A percentile compares a stretch with the other conserved stretches of the same genome.
These are phyloP conservation scores for Phytophthora vignae DNA, from an alignment of 352 stramenopile species.

Conservation along the genomic window DNA sequence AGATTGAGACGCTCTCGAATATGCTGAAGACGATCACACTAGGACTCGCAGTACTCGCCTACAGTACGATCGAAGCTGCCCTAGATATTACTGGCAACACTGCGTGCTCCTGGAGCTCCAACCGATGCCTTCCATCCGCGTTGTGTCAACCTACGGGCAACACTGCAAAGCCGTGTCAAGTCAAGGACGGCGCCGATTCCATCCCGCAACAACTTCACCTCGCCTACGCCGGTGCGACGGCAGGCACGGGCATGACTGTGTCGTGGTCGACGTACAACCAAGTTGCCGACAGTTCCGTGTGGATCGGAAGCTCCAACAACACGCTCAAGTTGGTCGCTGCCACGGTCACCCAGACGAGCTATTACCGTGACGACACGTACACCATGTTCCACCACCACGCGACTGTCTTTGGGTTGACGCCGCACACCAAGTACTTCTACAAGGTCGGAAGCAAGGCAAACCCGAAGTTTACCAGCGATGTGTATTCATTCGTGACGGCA, in stretches of 20 bases:
- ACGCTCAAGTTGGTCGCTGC: conserved; percentile 11
- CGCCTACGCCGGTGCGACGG: conserved; percentile 18
- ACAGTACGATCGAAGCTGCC: not conserved
- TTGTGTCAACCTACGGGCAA: not conserved
- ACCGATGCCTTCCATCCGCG: not conserved
- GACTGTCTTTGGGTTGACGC: conserved; percentile 27
- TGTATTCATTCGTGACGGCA: conserved; percentile 34
- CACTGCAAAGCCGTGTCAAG: conserved; percentile 4
- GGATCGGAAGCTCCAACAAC: conserved; percentile 38
- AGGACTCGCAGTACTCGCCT: not conserved
- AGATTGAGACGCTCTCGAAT: not conserved
- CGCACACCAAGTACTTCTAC: conserved; percentile 34
- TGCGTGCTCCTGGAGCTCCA: not conserved
- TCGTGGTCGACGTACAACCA: conserved; percentile 48
- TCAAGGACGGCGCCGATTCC: conserved; percentile 12
- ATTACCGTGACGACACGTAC: conserved; percentile 61
- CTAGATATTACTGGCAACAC: not conserved
- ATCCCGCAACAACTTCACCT: conserved; percentile 28
- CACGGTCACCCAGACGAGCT: conserved; percentile 36
- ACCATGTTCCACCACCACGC: conserved; percentile 56
- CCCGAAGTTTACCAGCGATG: conserved; percentile 27
- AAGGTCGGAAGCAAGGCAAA: conserved; percentile 25
- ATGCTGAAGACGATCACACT: conserved; percentile 9
- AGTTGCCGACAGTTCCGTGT: conserved; percentile 41
- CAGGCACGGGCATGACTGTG: conserved; percentile 51